Conservation (phyloP, 208 protist genomes). For the Wallacemonas sp. region DNA sequence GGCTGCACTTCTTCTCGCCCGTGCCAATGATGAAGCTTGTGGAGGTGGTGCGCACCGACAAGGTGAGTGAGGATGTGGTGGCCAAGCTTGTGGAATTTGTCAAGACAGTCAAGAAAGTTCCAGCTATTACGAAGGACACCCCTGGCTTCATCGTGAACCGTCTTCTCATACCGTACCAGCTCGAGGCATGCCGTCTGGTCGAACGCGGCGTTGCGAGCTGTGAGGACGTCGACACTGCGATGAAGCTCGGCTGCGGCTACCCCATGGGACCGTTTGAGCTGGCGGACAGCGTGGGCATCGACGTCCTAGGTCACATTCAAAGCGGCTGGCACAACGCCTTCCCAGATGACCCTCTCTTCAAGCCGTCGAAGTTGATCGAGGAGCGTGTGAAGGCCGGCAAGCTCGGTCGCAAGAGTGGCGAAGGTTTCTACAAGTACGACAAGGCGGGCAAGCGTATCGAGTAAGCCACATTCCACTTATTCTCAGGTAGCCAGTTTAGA, state of each 20-base stretch:
- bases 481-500: too few relatives aligned
- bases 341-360: conserved; percentile 66
- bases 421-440: conserved; percentile 90
- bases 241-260: conserved; percentile 88
- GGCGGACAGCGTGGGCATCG: conserved; percentile 74
- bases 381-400: conserved; percentile 70
- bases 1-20: conserved; percentile 91
- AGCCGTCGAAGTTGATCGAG: conserved; percentile 43
- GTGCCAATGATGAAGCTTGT: conserved; percentile 91
- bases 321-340: conserved; percentile 66
- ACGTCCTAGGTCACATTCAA: conserved; percentile 66
- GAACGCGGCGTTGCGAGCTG: conserved; percentile 74
- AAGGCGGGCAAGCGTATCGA: conserved; percentile 15
- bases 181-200: conserved; percentile 75
- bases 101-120: conserved; percentile 59
- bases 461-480: too few relatives aligned
- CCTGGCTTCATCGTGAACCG: conserved; percentile 92
- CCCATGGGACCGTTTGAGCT: conserved; percentile 92
- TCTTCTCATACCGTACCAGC: conserved; percentile 78
- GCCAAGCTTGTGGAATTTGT: conserved; percentile 43
- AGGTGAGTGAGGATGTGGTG: conserved; percentile 42
- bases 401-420: conserved; percentile 82
- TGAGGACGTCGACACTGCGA: conserved; percentile 84
- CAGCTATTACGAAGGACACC: conserved; percentile 77
- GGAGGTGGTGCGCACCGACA: conserved; percentile 74